Percentiles rank a stretch among this genome's conserved stretches.
phyloP scores from a whole-genome alignment of 2,329 filamentous ascomycete species.

The Aureobasidium sp. region DNA sequence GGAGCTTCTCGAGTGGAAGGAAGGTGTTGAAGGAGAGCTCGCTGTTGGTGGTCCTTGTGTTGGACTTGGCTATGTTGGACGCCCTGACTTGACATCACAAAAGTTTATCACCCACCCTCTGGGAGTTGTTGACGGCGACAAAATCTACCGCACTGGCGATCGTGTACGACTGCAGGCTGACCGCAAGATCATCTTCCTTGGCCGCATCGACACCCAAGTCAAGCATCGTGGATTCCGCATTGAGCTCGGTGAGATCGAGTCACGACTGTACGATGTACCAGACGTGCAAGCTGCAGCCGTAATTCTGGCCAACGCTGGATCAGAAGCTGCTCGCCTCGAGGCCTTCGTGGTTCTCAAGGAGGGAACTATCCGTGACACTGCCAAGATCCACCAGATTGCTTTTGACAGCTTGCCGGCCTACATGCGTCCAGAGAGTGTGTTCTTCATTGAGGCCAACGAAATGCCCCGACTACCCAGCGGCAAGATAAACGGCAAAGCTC shows the following conservation, averaged over 20 bases:
- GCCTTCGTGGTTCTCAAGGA: neutral
- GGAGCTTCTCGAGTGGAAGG: neutral
- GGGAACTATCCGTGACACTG: neutral
- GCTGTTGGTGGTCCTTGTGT: neutral
- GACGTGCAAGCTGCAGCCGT: neutral
- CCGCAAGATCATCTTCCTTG: slow-evolving; percentile 64
- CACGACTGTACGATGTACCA: neutral
- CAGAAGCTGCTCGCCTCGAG: neutral
- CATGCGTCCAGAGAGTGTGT: neutral
- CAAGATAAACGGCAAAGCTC: neutral
- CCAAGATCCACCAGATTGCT: neutral
- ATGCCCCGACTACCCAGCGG: neutral
- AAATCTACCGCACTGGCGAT: slow-evolving; percentile 73
- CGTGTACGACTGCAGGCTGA: slow-evolving; percentile 60
- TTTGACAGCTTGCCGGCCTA: neutral
- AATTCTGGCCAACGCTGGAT: neutral
- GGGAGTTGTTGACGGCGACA: slow-evolving; percentile 15
- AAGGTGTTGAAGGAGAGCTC: neutral
- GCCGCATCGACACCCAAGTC: slow-evolving; percentile 76
- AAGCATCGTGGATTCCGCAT: slow-evolving; percentile 93
- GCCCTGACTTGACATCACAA: neutral
- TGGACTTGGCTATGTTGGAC: neutral
- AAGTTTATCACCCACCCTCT: neutral
- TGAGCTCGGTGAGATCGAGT: slow-evolving; percentile 82
- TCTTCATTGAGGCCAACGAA: neutral